Base-by-base conservation (phyloP, 2,329 filamentous ascomycete genomes). In the Lachnellula arida region DNA sequence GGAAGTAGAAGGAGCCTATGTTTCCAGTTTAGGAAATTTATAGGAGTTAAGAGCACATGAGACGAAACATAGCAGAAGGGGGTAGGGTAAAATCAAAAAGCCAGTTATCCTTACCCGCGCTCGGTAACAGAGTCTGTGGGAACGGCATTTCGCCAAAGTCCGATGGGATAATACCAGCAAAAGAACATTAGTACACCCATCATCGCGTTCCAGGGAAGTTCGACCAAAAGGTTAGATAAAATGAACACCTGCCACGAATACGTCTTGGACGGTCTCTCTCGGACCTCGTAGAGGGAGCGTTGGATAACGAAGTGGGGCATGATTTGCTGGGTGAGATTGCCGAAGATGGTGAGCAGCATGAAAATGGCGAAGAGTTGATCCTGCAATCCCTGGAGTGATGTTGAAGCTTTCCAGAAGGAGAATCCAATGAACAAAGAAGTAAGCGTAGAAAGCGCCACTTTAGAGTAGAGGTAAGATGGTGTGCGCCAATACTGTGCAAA, bases 151-250 rank as follows among this genome's bases (percentile, higher is more conserved):
- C 75, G 73, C 71, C 90, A 84, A 9, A 94, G 80, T 2, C 89
- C 89, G 53, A 95, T 82, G 1, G 91, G 89, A 69, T 92, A 96
- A 76, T 96, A 96, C 82, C 88, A 93, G 70, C 79, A 85, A 67
- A 90, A 79, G 76, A 78, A 96, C 75, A 92, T 86, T 61, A 95
- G 74, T n/a, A 86, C 78, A 3, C 84, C 82, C 79, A 89, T 86
- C 44, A 94, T 72, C 0, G 58, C 48, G 69, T 95, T 91, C 86
- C 89, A 96, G 0, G 91, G 89, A 2, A 96, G 75, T 71, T 96
- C 92, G 57, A 93, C 89, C 32, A 91, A 74, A 61, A 96, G 88
- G 37, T 88, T 85, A 55, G 88, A 88, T 0, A 87, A 68, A 64
- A 89, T 78, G 14, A 88, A 73, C 28, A 85, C 74, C 57, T 88